These are phyloP conservation scores for Ilex paraguariensis DNA, from an alignment of 305 asterid genomes.

Conservation along the genomic window DNA sequence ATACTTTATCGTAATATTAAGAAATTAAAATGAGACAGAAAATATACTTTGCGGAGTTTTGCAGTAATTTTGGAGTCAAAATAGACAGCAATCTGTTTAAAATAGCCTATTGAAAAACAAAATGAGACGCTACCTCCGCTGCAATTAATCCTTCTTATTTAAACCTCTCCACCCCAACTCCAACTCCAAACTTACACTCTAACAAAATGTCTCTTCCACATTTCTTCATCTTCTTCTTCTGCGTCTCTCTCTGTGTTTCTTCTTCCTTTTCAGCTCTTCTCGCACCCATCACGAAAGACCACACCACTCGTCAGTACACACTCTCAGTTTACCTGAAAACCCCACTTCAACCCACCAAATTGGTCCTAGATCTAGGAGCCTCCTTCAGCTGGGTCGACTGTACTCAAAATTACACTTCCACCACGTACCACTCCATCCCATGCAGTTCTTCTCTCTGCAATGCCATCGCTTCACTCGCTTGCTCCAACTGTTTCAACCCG, in stretches of 20 bases:
- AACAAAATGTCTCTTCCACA: conserved; percentile 16
- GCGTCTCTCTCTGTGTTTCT: neutral
- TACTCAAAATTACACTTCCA: conserved; percentile 16
- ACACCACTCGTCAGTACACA: conserved; percentile 19
- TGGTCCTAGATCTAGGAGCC: conserved; percentile 41
- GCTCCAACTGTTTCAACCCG: conserved; percentile 16
- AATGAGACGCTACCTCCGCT: no score
- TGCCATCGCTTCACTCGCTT: conserved; percentile 20
- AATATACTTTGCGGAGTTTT: no score
- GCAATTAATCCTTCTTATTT: no score
- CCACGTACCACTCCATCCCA: conserved; percentile 22
- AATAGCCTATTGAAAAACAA: no score
- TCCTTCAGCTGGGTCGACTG: conserved; percentile 35
- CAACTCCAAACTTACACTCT: no score
- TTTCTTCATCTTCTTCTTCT: conserved; percentile 11
- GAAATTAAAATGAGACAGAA: no score
- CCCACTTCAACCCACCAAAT: conserved; percentile 32
- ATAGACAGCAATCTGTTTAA: no score
- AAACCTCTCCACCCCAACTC: no score
- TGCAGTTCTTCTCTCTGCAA: conserved; percentile 35
- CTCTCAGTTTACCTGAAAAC: conserved; percentile 32
- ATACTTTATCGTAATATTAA: no score
- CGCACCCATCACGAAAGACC: conserved; percentile 36
- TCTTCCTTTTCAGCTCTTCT: conserved; percentile 30
- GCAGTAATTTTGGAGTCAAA: no score